Evolutionary conservation across 805 yeast genomes (phyloP).

Genomic region (Candida loeiensis): DNA sequence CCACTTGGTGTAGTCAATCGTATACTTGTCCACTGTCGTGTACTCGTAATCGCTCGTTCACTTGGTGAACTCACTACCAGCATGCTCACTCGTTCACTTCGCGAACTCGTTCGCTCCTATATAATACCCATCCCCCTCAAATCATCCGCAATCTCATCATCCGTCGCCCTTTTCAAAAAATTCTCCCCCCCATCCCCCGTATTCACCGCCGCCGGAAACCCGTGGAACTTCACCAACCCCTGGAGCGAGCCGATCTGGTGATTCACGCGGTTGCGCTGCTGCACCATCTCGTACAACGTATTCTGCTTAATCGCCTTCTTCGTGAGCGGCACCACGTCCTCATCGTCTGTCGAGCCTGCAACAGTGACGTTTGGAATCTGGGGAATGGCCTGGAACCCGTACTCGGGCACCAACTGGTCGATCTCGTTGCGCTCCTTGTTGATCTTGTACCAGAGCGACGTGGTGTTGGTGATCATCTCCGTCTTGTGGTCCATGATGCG

Average conservation of each 20-base stretch:
- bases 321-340: constrained; percentile 18
- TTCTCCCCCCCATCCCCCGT: constrained; percentile 38
- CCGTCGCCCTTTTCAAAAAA: constrained; percentile 54
- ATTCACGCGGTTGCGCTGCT: constrained; percentile 62
- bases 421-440: constrained; percentile 82
- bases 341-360: constrained; percentile 16
- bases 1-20: background rate
- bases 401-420: constrained; percentile 62
- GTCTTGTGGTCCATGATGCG: constrained; percentile 63
- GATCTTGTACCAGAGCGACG: constrained; percentile 87
- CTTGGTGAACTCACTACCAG: background rate
- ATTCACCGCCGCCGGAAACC: constrained; percentile 76
- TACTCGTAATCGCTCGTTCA: background rate
- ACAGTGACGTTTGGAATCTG: constrained; percentile 21
- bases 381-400: constrained; percentile 44
- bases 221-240: constrained; percentile 63
- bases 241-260: constrained; percentile 67
- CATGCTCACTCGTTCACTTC: background rate
- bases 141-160: constrained; percentile 74
- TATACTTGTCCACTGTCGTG: too few relatives aligned
- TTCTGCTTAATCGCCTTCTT: constrained; percentile 37
- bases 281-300: constrained; percentile 45
- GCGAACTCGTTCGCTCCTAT: background rate
- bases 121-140: constrained; percentile 58
- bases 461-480: constrained; percentile 64